Evolutionary conservation across 192 early-diverging fungal genomes (phyloP).

Genomic region (Neocallimastix lanati): DNA sequence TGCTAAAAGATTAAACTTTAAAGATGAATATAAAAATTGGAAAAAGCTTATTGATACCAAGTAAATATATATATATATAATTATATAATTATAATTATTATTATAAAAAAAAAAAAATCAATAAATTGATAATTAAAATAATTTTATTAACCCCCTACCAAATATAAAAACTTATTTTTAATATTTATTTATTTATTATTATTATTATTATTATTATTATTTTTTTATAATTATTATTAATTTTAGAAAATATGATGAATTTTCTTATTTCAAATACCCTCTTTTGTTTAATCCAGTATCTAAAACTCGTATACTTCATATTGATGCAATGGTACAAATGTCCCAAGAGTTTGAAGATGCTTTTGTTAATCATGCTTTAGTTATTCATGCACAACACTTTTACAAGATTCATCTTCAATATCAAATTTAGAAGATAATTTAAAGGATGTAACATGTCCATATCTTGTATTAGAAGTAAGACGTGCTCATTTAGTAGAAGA

Average conservation of each 20-base stretch:
- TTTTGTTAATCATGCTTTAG: constrained; percentile 59
- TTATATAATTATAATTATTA: no score
- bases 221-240: no score
- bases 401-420: constrained; percentile 25
- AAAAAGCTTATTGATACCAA: constrained; percentile 21
- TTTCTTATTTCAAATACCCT: constrained; percentile 51
- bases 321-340: constrained; percentile 64
- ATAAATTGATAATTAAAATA: no score
- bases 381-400: constrained; percentile 52
- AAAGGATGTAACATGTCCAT: constrained; percentile 46
- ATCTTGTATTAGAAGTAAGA: constrained; percentile 58
- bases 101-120: no score
- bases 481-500: constrained; percentile 54
- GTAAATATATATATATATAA: neutral
- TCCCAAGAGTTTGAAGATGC: constrained; percentile 61
- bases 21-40: constrained; percentile 61
- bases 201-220: no score
- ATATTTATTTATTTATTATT: no score
- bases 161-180: no score
- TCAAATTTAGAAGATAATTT: constrained; percentile 34
- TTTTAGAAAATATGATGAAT: constrained; percentile 12
- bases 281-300: constrained; percentile 43
- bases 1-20: constrained; percentile 37
- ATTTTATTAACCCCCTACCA: no score
- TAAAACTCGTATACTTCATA: constrained; percentile 50